These are phyloP conservation scores for Microsporum audouinii DNA, from an alignment of 2,329 filamentous ascomycete species.

Conservation along the genomic window DNA sequence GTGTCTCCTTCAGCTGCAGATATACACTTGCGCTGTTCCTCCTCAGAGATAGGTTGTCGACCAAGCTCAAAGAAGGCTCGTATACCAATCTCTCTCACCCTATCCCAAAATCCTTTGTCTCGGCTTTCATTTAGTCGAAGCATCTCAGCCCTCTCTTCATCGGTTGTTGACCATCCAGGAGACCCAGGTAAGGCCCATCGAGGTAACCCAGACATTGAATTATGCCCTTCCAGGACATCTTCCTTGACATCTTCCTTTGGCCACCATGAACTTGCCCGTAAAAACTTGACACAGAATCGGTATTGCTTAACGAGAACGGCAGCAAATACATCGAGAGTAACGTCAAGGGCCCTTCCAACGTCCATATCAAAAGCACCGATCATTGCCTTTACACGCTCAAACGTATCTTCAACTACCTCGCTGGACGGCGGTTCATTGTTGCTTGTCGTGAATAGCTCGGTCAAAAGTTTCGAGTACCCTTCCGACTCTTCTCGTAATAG, in stretches of 20 bases:
- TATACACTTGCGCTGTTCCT: slow-evolving; percentile 41
- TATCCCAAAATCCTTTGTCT: slow-evolving; percentile 69
- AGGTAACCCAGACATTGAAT: slow-evolving; percentile 54
- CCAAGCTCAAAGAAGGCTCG: slow-evolving; percentile 85
- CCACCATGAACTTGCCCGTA: slow-evolving; percentile 95
- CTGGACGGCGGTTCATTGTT: slow-evolving; percentile 60
- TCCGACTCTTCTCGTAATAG: slow-evolving; percentile 89
- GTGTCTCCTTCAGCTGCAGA: slow-evolving; percentile 27
- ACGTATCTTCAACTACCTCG: slow-evolving; percentile 70
- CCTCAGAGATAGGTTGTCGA: slow-evolving; percentile 53
- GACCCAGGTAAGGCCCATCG: slow-evolving; percentile 71
- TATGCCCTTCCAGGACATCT: slow-evolving; percentile 23
- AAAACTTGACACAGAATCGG: slow-evolving; percentile 85
- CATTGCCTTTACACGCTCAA: slow-evolving; percentile 82
- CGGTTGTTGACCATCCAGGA: slow-evolving; percentile 49
- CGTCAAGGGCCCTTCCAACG: slow-evolving; percentile 85
- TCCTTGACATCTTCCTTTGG: slow-evolving; percentile 50
- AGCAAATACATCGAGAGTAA: slow-evolving; percentile 89
- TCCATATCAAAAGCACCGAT: slow-evolving; percentile 96
- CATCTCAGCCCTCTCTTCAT: slow-evolving; percentile 55
- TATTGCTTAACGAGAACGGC: slow-evolving; percentile 86
- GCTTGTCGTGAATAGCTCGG: slow-evolving; percentile 85
- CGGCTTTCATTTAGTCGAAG: slow-evolving; percentile 49
- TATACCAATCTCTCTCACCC: slow-evolving; percentile 63
- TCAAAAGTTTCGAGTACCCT: slow-evolving; percentile 91